Base-by-base conservation (phyloP, 1,139 yeast genomes). In the Saccharomyces hybrid region DNA sequence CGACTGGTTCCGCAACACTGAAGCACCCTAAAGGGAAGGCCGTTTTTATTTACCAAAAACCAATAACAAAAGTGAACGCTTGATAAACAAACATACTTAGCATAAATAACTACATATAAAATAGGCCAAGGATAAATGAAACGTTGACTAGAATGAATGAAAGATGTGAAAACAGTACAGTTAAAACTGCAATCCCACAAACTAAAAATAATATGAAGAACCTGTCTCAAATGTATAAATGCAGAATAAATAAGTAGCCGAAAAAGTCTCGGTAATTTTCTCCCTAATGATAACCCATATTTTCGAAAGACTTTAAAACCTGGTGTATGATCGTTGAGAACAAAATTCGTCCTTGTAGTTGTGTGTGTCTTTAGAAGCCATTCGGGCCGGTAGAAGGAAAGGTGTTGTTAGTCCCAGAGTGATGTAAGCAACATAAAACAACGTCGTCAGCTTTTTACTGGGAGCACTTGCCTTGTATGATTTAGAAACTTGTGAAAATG, bases 401-500 rank as follows among this genome's bases (percentile, higher is more conserved):
- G 71, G 71, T 32, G 64, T 38, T 26, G 66, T 60, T 41, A 68
- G 54, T 29, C 67, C 65, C 41, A 67, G 48, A 23, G 65, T 56
- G 28, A 68, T 51, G 55, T 67, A 67, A 20, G 53, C 52, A 48
- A 60, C 49, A 46, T 60, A 38, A 4, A 38, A 38, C 20, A 26
- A 32, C 31, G 47, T 49, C 2, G 32, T 52, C 11, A 46, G 32
- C 8, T 42, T 16, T 25, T 50, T 13, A 20, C 46, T 42, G 28
- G 16, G 38, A 25, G 7, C 27, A 5, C 16, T 26, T 3, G 16
- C 28, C 32, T 31, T 34, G 48, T 20, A 46, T 14, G 25, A 48
- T 44, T 9, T 14, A 20, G 16, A 38, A 38, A 38, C 25, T 23
- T 20, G 44, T 20, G 44, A 38, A 9, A 38, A 38, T 11, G 25